Base-by-base conservation (phyloP, 2,329 filamentous ascomycete species). In the Lasiodiplodia theobromae region DNA sequence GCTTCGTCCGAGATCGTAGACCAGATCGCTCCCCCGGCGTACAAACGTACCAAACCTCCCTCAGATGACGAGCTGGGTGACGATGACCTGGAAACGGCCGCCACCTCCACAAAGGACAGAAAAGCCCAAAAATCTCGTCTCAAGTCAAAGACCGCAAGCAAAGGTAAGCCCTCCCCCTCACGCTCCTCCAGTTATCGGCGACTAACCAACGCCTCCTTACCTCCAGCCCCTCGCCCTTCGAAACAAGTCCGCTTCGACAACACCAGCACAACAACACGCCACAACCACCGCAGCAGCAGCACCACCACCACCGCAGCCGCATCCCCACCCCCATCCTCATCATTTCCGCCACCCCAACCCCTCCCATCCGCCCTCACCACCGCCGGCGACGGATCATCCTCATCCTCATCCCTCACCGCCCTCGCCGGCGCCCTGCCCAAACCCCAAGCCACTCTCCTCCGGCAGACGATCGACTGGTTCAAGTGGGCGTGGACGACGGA, bases 171-270 rank as follows among this genome's bases (percentile, higher is more conserved):
- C 8, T 18, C n/a, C 56, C 56, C 54, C n/a, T 11, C 38, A 4
- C 38, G 12, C 38, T 14, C 11, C 11, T 40, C 14, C 12, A 18
- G 3, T 16, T 16, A 12, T 5, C 14, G 12, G 4, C 14, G 3
- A 18, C 18, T 7, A 37, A n/a, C 18, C 2, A 8, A 18, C 1
- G 28, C 18, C 25, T 0, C 21, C 3, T 7, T 6, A 8, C 38
- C 8, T 25, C 3, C 57, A 16, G 3, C 14, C 21, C 38, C 8
- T 11, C 62, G 62, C 31, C 47, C 62, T 6, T 16, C 44, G 31
- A 65, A 65, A 53, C 21, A 53, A 52, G 62, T 65, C 47, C 47
- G 49, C 31, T 65, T 65, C 62, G 23, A 52, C 47, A 34, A 49
- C 62, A 5, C 18, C 16, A 8, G 7, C 57, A 31, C 38, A 40